Percentiles rank a stretch among this genome's conserved stretches.
Conservation (phyloP, 2,329 filamentous ascomycete species). For the Cercospora canescens region DNA sequence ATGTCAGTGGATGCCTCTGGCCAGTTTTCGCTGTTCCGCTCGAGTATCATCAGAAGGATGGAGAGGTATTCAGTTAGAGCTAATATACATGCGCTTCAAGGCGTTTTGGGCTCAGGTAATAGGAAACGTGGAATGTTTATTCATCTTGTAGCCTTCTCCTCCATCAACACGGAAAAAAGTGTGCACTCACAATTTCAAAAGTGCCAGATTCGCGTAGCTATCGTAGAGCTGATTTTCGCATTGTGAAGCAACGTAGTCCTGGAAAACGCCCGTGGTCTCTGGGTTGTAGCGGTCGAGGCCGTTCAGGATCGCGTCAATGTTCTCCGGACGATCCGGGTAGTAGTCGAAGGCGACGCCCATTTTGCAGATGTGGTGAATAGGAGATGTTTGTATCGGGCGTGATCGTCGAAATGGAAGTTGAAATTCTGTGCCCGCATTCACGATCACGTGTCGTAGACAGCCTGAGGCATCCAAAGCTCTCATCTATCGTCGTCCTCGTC, state of each 20-base stretch:
- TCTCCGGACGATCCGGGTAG: constrained; percentile 85
- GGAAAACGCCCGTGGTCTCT: constrained; percentile 88
- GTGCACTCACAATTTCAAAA: constrained; percentile 88
- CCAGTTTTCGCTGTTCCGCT: not conserved
- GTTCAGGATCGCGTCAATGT: constrained; percentile 91
- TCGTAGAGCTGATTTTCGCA: constrained; percentile 95
- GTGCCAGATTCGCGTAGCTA: constrained; percentile 92
- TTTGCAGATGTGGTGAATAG: constrained; percentile 6
- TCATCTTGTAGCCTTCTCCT: constrained; percentile 67
- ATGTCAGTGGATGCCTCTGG: constrained; percentile 12
- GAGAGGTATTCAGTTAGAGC: constrained; percentile 66
- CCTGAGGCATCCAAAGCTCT: not conserved
- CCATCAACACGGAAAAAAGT: constrained; percentile 2
- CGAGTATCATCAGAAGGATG: not conserved
- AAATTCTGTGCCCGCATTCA: constrained; percentile 13
- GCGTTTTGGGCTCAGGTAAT: constrained; percentile 74
- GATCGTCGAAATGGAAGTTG: not conserved
- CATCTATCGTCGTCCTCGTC: not conserved
- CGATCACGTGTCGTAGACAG: not conserved
- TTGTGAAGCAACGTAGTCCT: constrained; percentile 91
- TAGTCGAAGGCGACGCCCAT: constrained; percentile 71
- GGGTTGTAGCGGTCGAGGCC: constrained; percentile 98
- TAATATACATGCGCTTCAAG: constrained; percentile 70
- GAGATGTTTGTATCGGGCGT: not conserved
- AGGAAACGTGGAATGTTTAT: constrained; percentile 83